Percentiles rank a stretch among this genome's conserved stretches.
These are phyloP conservation scores for Ettlia oleoabundans DNA, from an alignment of 139 green algal genomes.

Conservation along the genomic window DNA sequence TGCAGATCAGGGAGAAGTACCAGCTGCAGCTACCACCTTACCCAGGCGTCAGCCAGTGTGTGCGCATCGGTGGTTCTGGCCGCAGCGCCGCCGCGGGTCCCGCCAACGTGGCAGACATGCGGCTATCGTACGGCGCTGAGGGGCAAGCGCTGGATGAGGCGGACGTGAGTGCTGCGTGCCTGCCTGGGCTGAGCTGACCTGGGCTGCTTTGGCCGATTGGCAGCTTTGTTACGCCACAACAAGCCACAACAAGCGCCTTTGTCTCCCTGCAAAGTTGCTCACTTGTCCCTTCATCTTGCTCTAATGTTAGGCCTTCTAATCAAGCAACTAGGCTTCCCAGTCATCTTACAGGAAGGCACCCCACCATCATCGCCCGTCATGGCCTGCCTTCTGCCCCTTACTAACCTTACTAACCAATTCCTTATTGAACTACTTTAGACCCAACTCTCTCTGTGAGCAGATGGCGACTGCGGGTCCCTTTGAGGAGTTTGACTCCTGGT, in stretches of 20 bases:
- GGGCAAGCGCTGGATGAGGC: conserved; percentile 44
- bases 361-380: not conserved
- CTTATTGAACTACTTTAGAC: no score
- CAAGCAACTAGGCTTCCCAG: no score
- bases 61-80: conserved; percentile 45
- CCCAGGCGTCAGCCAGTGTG: conserved; percentile 70
- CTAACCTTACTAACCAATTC: no score
- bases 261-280: no score
- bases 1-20: conserved; percentile 71
- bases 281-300: no score
- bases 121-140: conserved; percentile 66
- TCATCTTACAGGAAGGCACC: no score
- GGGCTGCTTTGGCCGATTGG: not conserved
- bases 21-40: conserved; percentile 81
- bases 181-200: conserved; percentile 1
- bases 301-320: no score
- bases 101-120: conserved; percentile 71
- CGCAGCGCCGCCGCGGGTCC: not conserved
- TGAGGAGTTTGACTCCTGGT: conserved; percentile 73
- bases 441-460: no score
- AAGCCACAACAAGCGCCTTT: no score
- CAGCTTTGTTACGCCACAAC: not conserved
- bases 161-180: conserved; percentile 40
- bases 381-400: no score
- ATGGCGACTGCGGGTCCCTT: conserved; percentile 65